A percentile compares a stretch with the other conserved stretches of the same genome.
phyloP scores from a whole-genome alignment of 1,139 yeast genomes.

The Geotrichum macrosporum region DNA sequence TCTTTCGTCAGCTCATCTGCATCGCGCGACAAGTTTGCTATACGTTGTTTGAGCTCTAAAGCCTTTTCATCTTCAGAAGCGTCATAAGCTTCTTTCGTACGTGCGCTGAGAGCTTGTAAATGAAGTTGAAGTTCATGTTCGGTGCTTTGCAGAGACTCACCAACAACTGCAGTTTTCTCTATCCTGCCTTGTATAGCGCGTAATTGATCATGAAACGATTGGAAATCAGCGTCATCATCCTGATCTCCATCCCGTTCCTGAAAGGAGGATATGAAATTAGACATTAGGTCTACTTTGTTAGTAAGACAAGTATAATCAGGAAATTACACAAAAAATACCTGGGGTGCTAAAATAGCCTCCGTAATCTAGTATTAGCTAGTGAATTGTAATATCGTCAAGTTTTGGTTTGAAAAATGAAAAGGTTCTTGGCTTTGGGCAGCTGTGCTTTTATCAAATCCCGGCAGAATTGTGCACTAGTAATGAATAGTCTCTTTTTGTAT shows the following conservation, averaged over 20 bases:
- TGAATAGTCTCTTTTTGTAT: no score
- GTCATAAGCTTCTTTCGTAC: constrained; percentile 6
- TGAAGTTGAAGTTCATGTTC: constrained; percentile 22
- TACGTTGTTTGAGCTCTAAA: constrained; percentile 16
- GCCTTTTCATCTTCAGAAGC: constrained; percentile 18
- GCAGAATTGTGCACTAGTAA: no score
- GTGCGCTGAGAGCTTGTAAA: constrained; percentile 15
- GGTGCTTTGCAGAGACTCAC: constrained; percentile 20
- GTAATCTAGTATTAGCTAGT: no score
- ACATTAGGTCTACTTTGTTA: constrained; percentile 14
- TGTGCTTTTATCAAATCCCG: no score
- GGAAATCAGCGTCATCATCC: constrained; percentile 12
- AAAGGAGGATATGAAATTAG: constrained; percentile 16
- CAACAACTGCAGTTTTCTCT: constrained; percentile 19
- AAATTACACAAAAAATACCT: no score
- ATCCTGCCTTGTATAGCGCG: constrained; percentile 19
- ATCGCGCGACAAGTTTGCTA: constrained; percentile 14
- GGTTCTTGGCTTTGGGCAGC: no score
- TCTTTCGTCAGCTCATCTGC: constrained; percentile 17
- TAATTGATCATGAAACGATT: constrained; percentile 17
- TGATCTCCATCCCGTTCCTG: constrained; percentile 6
- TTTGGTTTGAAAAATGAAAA: no score
- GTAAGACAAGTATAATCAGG: no score
- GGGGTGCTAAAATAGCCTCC: no score
- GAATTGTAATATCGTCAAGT: no score